Percentiles rank a stretch among this genome's conserved stretches.
Evolutionary conservation across 2,329 filamentous ascomycete genomes (phyloP).

Genomic region (Thelonectria rubi): DNA sequence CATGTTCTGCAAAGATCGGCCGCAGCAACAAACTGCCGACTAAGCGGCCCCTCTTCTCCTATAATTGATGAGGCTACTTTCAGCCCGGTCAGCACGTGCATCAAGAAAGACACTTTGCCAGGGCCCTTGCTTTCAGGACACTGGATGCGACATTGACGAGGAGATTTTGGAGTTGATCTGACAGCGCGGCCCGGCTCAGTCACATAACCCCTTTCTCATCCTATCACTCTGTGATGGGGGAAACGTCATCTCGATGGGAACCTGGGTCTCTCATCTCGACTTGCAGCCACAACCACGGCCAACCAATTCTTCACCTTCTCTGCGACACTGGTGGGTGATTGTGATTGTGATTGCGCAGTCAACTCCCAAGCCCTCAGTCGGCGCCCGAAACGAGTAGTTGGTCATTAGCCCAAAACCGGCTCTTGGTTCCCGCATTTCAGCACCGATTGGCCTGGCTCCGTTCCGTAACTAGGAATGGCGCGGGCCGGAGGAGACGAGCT

Average conservation of each 20-base stretch:
- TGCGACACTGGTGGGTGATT: slow-evolving; percentile 26
- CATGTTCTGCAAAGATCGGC: slow-evolving; percentile 10
- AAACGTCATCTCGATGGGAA: background rate
- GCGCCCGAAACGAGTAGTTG: slow-evolving; percentile 25
- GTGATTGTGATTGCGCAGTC: slow-evolving; percentile 23
- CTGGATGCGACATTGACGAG: slow-evolving; percentile 13
- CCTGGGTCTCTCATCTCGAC: slow-evolving; percentile 15
- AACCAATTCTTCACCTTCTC: slow-evolving; percentile 14
- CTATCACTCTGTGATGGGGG: slow-evolving; percentile 5
- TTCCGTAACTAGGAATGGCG: slow-evolving; percentile 28
- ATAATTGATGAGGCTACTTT: slow-evolving; percentile 2
- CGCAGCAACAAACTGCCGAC: slow-evolving; percentile 3
- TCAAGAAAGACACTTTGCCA: slow-evolving; percentile 17
- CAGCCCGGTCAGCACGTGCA: slow-evolving; percentile 16
- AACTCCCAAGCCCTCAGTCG: slow-evolving; percentile 21
- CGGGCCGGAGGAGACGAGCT: slow-evolving; percentile 27
- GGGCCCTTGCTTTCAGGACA: slow-evolving; percentile 7
- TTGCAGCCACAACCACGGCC: slow-evolving; percentile 23
- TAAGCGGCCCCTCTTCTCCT: background rate
- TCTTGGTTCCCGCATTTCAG: slow-evolving; percentile 29
- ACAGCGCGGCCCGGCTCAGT: background rate
- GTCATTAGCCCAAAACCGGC: slow-evolving; percentile 22
- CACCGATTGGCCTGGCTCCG: slow-evolving; percentile 27
- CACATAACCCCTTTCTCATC: slow-evolving; percentile 11
- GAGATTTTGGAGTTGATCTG: slow-evolving; percentile 15